Evolutionary conservation across 2,329 filamentous ascomycete species (phyloP).

Genomic region (Aspergillus awamori): DNA sequence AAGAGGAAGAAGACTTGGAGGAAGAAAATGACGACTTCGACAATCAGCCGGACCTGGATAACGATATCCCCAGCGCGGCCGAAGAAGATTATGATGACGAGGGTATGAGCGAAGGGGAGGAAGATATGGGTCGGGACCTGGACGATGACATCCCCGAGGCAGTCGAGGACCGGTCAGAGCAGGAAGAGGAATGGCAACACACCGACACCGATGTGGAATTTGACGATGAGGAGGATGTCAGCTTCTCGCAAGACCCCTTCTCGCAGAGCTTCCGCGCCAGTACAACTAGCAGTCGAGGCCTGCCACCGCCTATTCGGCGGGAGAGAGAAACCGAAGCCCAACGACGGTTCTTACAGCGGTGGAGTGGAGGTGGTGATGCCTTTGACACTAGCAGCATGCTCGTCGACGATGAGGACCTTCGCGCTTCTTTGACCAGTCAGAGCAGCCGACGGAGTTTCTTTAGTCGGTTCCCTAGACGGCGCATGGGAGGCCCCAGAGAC

Average conservation of each 20-base stretch:
- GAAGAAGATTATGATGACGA: constrained; percentile 37
- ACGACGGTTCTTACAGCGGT: constrained; percentile 42
- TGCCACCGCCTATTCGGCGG: constrained; percentile 30
- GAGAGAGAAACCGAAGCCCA: constrained; percentile 44
- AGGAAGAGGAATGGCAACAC: constrained; percentile 70
- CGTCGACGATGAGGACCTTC: constrained; percentile 39
- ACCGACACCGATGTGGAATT: constrained; percentile 73
- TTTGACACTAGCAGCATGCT: constrained; percentile 40
- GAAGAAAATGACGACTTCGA: constrained; percentile 47
- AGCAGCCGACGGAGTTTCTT: constrained; percentile 38
- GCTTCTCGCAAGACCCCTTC: constrained; percentile 30
- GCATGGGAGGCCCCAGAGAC: constrained; percentile 47
- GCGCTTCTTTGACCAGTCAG: constrained; percentile 37
- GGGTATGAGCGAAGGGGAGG: constrained; percentile 53
- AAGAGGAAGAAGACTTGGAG: constrained; percentile 44
- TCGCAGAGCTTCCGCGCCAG: constrained; percentile 36
- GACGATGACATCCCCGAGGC: constrained; percentile 70
- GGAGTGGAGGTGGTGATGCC: constrained; percentile 43
- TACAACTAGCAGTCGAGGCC: constrained; percentile 36
- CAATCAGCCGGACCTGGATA: constrained; percentile 55
- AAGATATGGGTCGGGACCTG: constrained; percentile 67
- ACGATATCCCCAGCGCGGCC: constrained; percentile 63
- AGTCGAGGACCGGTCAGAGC: constrained; percentile 47
- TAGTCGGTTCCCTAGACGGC: constrained; percentile 44
- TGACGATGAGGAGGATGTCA: constrained; percentile 45